These are phyloP conservation scores for Erysimum pusillum DNA, from an alignment of 441 rosid species.

Conservation along the genomic window DNA sequence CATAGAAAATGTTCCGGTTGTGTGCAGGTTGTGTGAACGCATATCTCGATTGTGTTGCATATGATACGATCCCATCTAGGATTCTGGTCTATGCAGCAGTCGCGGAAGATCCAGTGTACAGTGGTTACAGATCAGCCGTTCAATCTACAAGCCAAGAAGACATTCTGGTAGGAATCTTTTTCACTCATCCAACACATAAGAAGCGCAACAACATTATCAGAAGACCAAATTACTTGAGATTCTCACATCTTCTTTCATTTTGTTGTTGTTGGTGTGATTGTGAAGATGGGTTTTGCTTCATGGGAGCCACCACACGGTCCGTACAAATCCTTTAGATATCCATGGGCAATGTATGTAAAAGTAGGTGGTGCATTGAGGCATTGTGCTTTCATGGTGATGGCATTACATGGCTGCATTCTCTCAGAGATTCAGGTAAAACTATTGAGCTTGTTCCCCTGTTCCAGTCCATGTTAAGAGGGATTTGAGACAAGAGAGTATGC, in stretches of 20 bases:
- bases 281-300: conserved; percentile 71
- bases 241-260: background rate
- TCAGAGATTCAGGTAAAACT: conserved; percentile 75
- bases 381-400: conserved; percentile 89
- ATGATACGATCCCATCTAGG: conserved; percentile 82
- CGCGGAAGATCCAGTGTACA: conserved; percentile 81
- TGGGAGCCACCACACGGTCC: conserved; percentile 93
- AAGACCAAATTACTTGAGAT: conserved; percentile 22
- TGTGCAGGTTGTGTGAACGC: conserved; percentile 65
- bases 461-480: background rate
- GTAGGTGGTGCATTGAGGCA: conserved; percentile 77
- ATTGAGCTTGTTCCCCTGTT: background rate
- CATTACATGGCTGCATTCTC: conserved; percentile 81
- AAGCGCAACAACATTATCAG: background rate
- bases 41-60: conserved; percentile 76
- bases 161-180: conserved; percentile 58
- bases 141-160: conserved; percentile 91
- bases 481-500: background rate
- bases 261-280: conserved; percentile 16
- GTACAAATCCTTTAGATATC: conserved; percentile 65
- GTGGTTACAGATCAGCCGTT: conserved; percentile 87
- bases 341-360: conserved; percentile 68
- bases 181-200: conserved; percentile 17
- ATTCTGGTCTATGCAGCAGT: conserved; percentile 86
- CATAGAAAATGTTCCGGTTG: conserved; percentile 33